These are phyloP conservation scores for Blastobotrys proliferans DNA, from an alignment of 1,139 yeast species.

Conservation along the genomic window DNA sequence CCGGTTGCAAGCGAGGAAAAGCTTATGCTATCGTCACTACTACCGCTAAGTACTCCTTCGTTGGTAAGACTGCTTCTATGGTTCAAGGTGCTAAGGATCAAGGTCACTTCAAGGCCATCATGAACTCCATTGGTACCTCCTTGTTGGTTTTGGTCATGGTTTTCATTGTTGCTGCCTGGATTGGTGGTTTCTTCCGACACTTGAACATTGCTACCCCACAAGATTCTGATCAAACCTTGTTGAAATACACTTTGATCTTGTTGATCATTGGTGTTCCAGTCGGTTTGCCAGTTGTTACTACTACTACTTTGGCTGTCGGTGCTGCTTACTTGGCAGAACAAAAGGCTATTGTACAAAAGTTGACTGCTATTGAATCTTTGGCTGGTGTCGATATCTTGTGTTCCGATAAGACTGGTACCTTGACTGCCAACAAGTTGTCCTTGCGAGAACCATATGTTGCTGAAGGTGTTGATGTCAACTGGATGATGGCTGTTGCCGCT, in stretches of 20 bases:
- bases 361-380: conserved; percentile 95
- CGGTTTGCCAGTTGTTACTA: conserved; percentile 99
- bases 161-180: conserved; percentile 69
- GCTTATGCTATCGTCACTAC: conserved; percentile 71
- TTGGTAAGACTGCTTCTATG: conserved; percentile 75
- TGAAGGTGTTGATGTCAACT: conserved; percentile 62
- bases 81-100: conserved; percentile 72
- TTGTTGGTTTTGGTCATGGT: conserved; percentile 66
- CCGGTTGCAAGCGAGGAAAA: conserved; percentile 78
- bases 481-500: conserved; percentile 70
- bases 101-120: conserved; percentile 79
- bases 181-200: conserved; percentile 76
- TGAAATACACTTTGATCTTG: conserved; percentile 78
- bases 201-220: conserved; percentile 56
- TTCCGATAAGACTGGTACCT: conserved; percentile 98
- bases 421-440: conserved; percentile 82
- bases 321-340: conserved; percentile 99
- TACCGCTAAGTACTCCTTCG: conserved; percentile 67
- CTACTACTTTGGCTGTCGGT: conserved; percentile 99
- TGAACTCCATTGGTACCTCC: conserved; percentile 77
- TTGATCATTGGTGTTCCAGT: conserved; percentile 97
- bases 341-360: conserved; percentile 97
- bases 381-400: conserved; percentile 99
- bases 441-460: conserved; percentile 61
- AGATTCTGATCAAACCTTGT: conserved; percentile 40